Evolutionary conservation across 495 filamentous ascomycete genomes (phyloP).

Genomic region (Astrothelium macrocarpum): DNA sequence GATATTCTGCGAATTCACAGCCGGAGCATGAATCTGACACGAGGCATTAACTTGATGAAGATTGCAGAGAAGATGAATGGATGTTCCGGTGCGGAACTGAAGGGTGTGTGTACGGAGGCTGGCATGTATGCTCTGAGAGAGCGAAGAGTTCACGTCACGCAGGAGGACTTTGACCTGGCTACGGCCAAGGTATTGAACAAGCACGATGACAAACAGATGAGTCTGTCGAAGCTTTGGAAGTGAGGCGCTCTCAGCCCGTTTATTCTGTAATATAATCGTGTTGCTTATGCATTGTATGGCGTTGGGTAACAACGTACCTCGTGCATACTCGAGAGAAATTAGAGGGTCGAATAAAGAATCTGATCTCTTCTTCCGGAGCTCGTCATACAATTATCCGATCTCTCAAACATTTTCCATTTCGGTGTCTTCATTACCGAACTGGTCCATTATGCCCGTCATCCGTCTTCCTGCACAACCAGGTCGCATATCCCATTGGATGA

Average conservation of each 20-base stretch:
- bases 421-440: no score
- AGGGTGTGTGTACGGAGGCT: slow-evolving; percentile 93
- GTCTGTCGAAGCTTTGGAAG: slow-evolving; percentile 87
- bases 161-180: slow-evolving; percentile 97
- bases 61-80: slow-evolving; percentile 99
- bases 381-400: no score
- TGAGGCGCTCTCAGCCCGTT: slow-evolving; percentile 25
- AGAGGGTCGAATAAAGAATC: background rate
- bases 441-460: background rate
- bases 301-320: background rate
- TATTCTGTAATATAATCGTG: background rate
- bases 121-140: slow-evolving; percentile 97
- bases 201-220: slow-evolving; percentile 96
- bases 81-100: slow-evolving; percentile 91
- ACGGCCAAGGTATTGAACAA: slow-evolving; percentile 99
- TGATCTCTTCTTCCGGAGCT: no score
- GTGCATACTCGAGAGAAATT: background rate
- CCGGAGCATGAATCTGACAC: slow-evolving; percentile 94
- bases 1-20: slow-evolving; percentile 97
- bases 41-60: slow-evolving; percentile 95
- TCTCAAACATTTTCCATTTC: no score
- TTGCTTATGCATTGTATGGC: background rate
- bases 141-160: slow-evolving; percentile 91
- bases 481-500: slow-evolving; percentile 4
- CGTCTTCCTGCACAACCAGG: background rate